Evolutionary conservation across 2,329 filamentous ascomycete genomes (phyloP), one percentile per base, ranked within the genome.

Genomic region (Ascochyta pisi): DNA sequence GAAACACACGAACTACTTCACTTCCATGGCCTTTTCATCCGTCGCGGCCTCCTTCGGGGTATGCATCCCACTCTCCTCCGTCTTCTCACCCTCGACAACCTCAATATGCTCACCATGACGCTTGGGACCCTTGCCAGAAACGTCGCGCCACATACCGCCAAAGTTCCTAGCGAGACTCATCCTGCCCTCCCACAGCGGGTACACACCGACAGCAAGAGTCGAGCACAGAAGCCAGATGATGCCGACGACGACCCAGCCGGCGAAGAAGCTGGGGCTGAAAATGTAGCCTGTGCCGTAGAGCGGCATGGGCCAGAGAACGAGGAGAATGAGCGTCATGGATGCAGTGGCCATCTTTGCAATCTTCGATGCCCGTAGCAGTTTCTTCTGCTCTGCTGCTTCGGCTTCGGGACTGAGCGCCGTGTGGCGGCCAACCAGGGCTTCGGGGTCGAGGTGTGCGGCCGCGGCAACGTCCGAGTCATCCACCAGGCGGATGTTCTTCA

Each of bases 281-380:
- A 96, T 84, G 71, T 96, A 96, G 0, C 85, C 84, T 0, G 83
- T 83, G 16, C 91, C 92, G 69, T 95, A 96, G 83, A 96, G 86
- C 0, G 92, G 92, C 83, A 96, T 94, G 0, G 92, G 92, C 92
- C 92, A 96, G 15, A 96, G 83, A 1, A 96, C 81, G 0, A 96
- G 79, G 47, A 96, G 81, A 0, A 86, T 80, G 0, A 96, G 60
- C 0, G 90, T 90, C 78, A 91, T 80, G 56, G 82, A 73, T 1
- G 85, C 79, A 1, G 88, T 90, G 38, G 86, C 73, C 15, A 74
- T 77, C 42, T 84, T 81, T 0, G 85, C 83, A 62, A 85, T 83
- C 58, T 78, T 80, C 27, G 78, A 76, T 7, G 79, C 76, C 12
- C 75, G 76, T 34, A 73, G 62, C 1, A 83, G 73, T 35, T 78